phyloP scores from a whole-genome alignment of 2,329 filamentous ascomycete species.

The Neofusicoccum sp. region DNA sequence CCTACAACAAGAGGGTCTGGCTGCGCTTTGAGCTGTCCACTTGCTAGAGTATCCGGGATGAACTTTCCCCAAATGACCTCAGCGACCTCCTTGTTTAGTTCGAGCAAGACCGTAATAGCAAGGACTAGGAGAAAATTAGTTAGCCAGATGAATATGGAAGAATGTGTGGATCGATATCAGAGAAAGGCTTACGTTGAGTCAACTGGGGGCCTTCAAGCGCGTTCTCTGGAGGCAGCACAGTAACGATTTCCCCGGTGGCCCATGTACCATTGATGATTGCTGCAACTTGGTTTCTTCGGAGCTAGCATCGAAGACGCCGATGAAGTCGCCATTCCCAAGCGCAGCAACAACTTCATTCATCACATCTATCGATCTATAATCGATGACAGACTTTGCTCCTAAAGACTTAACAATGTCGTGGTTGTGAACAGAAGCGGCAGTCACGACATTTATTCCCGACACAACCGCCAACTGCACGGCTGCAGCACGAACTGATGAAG shows the following conservation, averaged over 20 bases:
- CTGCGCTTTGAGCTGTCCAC: slow-evolving; percentile 33
- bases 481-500: slow-evolving; percentile 36
- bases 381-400: slow-evolving; percentile 35
- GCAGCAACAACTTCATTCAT: slow-evolving; percentile 42
- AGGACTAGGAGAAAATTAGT: background rate
- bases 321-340: slow-evolving; percentile 34
- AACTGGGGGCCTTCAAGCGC: background rate
- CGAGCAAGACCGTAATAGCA: slow-evolving; percentile 23
- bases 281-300: background rate
- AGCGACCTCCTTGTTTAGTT: slow-evolving; percentile 30
- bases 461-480: slow-evolving; percentile 39
- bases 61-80: slow-evolving; percentile 36
- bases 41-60: slow-evolving; percentile 34
- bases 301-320: slow-evolving; percentile 44
- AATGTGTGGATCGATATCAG: too few species aligned
- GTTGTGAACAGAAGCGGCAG: slow-evolving; percentile 36
- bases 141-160: too few species aligned
- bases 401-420: slow-evolving; percentile 32
- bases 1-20: slow-evolving; percentile 34
- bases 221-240: background rate
- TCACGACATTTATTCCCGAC: slow-evolving; percentile 36
- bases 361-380: slow-evolving; percentile 36
- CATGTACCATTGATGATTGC: background rate
- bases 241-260: background rate
- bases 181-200: background rate